phyloP scores from a whole-genome alignment of 805 yeast species.

The Priceomyces castillae region DNA sequence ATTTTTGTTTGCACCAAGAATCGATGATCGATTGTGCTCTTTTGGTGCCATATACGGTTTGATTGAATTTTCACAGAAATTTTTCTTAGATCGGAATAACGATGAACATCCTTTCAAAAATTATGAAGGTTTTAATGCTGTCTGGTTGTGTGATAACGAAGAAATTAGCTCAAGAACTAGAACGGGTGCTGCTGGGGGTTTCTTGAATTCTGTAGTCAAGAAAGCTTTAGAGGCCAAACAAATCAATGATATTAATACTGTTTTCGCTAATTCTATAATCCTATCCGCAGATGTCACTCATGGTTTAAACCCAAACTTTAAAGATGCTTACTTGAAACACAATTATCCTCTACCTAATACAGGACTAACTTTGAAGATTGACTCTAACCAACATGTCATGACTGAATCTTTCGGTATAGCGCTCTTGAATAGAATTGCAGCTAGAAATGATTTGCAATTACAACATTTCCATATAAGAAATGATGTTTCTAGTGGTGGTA shows the following conservation, averaged over 20 bases:
- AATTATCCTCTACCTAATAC: constrained; percentile 39
- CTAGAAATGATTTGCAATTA: constrained; percentile 21
- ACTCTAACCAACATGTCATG: constrained; percentile 36
- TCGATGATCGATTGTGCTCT: constrained; percentile 82
- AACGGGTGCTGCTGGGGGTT: constrained; percentile 39
- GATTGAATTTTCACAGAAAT: constrained; percentile 27
- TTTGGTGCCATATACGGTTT: constrained; percentile 67
- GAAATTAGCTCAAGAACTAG: constrained; percentile 41
- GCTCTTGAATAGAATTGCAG: constrained; percentile 25
- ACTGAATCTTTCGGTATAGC: constrained; percentile 33
- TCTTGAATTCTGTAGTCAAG: constrained; percentile 20
- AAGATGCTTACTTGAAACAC: constrained; percentile 26
- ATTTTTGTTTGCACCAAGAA: constrained; percentile 76
- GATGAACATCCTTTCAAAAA: constrained; percentile 11
- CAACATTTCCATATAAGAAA: constrained; percentile 42
- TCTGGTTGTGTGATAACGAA: constrained; percentile 39
- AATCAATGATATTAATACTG: constrained; percentile 6
- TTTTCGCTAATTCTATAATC: constrained; percentile 31
- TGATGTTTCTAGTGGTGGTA: constrained; percentile 41
- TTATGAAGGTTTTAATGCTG: constrained; percentile 29
- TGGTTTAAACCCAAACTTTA: constrained; percentile 41
- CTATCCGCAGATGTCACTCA: constrained; percentile 46
- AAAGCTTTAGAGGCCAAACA: constrained; percentile 8
- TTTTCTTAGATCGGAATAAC: constrained; percentile 7
- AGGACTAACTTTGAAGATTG: constrained; percentile 37